These are phyloP conservation scores for Carpinus fangiana DNA, from an alignment of 306 rosid species.

Conservation along the genomic window DNA sequence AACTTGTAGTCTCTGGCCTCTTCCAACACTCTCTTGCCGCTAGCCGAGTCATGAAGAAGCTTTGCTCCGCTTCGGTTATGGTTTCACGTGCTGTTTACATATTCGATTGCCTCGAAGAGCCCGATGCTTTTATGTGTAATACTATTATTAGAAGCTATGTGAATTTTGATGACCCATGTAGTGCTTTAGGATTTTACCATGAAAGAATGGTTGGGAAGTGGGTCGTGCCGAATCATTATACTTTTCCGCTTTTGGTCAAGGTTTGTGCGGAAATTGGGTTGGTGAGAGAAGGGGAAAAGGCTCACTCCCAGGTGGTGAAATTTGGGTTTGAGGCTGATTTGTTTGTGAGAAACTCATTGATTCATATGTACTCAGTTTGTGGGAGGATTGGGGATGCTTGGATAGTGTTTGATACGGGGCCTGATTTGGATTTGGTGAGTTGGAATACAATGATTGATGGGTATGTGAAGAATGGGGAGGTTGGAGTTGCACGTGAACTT, in stretches of 20 bases:
- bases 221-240: slow-evolving; percentile 53
- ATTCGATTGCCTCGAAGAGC: slow-evolving; percentile 40
- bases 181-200: slow-evolving; percentile 47
- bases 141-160: slow-evolving; percentile 51
- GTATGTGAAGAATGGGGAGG: slow-evolving; percentile 43
- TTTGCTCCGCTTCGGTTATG: slow-evolving; percentile 38
- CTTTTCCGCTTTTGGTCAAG: slow-evolving; percentile 63
- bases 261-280: slow-evolving; percentile 29
- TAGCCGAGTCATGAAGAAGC: slow-evolving; percentile 47
- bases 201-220: slow-evolving; percentile 38
- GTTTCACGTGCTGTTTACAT: slow-evolving; percentile 36
- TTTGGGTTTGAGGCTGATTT: slow-evolving; percentile 52
- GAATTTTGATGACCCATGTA: slow-evolving; percentile 24
- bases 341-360: slow-evolving; percentile 53
- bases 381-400: slow-evolving; percentile 46
- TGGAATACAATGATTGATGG: slow-evolving; percentile 70
- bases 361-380: slow-evolving; percentile 49
- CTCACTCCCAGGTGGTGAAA: slow-evolving; percentile 45
- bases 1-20: slow-evolving; percentile 43
- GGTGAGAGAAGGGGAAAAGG: slow-evolving; percentile 41
- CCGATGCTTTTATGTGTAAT: slow-evolving; percentile 60
- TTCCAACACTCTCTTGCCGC: slow-evolving; percentile 50
- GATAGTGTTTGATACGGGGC: slow-evolving; percentile 44
- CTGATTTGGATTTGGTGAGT: slow-evolving; percentile 55
- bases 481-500: slow-evolving; percentile 34